A percentile compares a stretch with the other conserved stretches of the same genome.
phyloP scores from a whole-genome alignment of 1,284 basidiomycete genomes.

The Boletus mariae region DNA sequence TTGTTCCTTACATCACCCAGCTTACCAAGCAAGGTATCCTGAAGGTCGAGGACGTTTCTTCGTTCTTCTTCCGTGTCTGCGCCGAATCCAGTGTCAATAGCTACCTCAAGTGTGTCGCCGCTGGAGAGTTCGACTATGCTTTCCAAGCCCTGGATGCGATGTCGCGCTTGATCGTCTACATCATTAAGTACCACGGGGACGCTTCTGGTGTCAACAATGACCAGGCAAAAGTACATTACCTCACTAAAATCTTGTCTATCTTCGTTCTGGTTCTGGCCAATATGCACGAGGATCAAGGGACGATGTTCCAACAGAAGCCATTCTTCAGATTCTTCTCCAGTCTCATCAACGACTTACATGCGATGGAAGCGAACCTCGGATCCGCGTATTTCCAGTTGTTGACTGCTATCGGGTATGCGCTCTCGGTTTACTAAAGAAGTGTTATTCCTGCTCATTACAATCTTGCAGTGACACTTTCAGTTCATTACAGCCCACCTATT shows the following conservation, averaged over 20 bases:
- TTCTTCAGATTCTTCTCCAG: conserved; percentile 99
- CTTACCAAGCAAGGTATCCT: conserved; percentile 95
- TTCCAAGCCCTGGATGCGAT: conserved; percentile 96
- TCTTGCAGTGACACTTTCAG: conserved; percentile 84
- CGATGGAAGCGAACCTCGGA: conserved; percentile 81
- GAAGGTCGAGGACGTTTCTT: conserved; percentile 94
- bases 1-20: conserved; percentile 96
- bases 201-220: conserved; percentile 85
- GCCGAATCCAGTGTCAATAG: conserved; percentile 92
- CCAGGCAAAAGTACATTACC: conserved; percentile 93
- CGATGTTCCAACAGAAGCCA: conserved; percentile 93
- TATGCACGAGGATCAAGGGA: conserved; percentile 90
- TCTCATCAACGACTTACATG: conserved; percentile 86
- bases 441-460: conserved; percentile 14
- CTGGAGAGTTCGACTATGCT: conserved; percentile 73
- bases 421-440: neutral
- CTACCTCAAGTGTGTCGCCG: conserved; percentile 83
- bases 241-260: conserved; percentile 97
- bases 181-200: conserved; percentile 99
- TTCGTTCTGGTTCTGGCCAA: conserved; percentile 95
- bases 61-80: conserved; percentile 98
- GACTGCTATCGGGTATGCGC: conserved; percentile 75
- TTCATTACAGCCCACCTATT: conserved; percentile 93
- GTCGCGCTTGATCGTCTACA: conserved; percentile 92
- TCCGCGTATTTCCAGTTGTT: conserved; percentile 88